Evolutionary conservation across 1,139 yeast genomes (phyloP), one percentile per base, ranked within the genome.

Genomic region (Pichia terricola): DNA sequence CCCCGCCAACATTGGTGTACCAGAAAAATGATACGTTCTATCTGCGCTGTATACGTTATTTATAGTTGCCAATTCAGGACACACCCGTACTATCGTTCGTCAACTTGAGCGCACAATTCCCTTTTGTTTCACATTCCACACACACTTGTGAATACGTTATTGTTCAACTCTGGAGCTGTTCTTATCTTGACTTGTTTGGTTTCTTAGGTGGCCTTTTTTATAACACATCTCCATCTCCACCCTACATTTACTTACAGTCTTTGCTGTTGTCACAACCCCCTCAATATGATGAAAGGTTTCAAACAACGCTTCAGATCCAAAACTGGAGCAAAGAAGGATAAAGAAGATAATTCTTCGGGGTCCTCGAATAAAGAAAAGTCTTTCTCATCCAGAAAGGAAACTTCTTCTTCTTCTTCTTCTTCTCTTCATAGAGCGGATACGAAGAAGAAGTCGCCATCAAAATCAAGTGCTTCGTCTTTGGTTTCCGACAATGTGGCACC

Each of bases 281-380:
- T 8, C 33, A 58, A 50, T 35, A 62, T 62, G 66, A 62, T 62
- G 65, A 61, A 59, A 50, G 64, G 65, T 8, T 61, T 62, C 48
- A 62, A 60, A 42, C 64, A 61, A 46, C 52, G 64, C 45, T 60
- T 62, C 42, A 58, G 61, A 45, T 53, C 63, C 9, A 60, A 56
- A 39, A 44, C 62, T n/a, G 50, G 56, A 36, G 51, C 50, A 32
- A 54, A 54, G 42, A 52, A 57, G 45, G 51, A 52, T 34, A 51
- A 51, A 30, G 51, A 52, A 4, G 35, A 52, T 4, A 32, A 30
- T 9, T 16, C 22, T 16, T 16, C 22, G 22, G 22, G 22, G 22
- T 16, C 22, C 22, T 16, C 22, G 22, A 35, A 40, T 26, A 38
- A 38, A 34, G 41, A 40, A 3, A 28, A 22, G 5, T 25, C 28